Percentiles rank a stretch among this genome's conserved stretches.
phyloP scores from a whole-genome alignment of 805 yeast genomes.

The Candida methanosorbosa region DNA sequence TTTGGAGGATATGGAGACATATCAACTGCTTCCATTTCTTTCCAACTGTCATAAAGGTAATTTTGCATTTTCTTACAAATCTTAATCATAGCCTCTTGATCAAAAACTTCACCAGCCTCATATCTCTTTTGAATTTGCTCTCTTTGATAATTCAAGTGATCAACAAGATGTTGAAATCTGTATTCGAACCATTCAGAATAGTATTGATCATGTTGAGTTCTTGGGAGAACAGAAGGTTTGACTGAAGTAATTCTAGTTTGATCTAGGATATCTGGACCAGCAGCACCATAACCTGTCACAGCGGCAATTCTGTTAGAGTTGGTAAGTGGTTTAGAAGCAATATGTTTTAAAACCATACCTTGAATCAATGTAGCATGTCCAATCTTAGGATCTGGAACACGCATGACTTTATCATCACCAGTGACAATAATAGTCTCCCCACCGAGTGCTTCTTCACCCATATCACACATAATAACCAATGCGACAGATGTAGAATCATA shows the following conservation, averaged over 20 bases:
- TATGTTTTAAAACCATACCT: slow-evolving; percentile 36
- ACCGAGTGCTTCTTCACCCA: slow-evolving; percentile 38
- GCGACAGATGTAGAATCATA: slow-evolving; percentile 38
- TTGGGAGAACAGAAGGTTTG: slow-evolving; percentile 25
- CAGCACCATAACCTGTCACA: slow-evolving; percentile 21
- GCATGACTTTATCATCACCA: slow-evolving; percentile 25
- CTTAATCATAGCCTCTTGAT: slow-evolving; percentile 18
- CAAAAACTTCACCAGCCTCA: slow-evolving; percentile 16
- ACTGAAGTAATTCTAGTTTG: slow-evolving; percentile 22
- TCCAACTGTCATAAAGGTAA: slow-evolving; percentile 20
- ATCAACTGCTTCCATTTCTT: slow-evolving; percentile 23
- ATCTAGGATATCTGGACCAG: slow-evolving; percentile 19
- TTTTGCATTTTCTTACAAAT: slow-evolving; percentile 20
- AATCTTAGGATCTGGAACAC: slow-evolving; percentile 30
- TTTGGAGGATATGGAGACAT: slow-evolving; percentile 18
- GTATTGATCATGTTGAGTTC: slow-evolving; percentile 22
- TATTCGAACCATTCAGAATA: slow-evolving; percentile 26
- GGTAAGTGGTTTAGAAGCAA: slow-evolving; percentile 35
- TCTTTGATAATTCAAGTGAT: slow-evolving; percentile 13
- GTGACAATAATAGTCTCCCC: slow-evolving; percentile 40
- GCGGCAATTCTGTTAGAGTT: slow-evolving; percentile 25
- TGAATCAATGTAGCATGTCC: slow-evolving; percentile 42
- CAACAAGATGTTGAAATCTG: slow-evolving; percentile 20
- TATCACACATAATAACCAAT: slow-evolving; percentile 39
- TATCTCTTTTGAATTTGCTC: slow-evolving; percentile 11